These are phyloP conservation scores for Plectosphaerella plurivora DNA, from an alignment of 2,329 filamentous ascomycete genomes.

Conservation along the genomic window DNA sequence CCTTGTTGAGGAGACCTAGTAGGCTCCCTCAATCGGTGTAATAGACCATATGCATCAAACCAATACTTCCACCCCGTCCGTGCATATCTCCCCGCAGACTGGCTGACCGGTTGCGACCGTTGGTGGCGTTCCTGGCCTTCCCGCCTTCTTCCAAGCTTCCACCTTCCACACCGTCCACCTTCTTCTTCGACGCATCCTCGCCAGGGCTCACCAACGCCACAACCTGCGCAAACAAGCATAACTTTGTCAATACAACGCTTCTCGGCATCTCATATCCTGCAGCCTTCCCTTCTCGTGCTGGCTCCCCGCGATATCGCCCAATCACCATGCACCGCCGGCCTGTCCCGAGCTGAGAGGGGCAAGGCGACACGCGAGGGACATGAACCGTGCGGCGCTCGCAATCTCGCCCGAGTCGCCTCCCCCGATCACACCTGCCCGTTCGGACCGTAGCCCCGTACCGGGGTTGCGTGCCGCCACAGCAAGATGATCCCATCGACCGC, in stretches of 20 bases:
- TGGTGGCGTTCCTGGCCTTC: not conserved
- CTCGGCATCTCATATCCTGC: not conserved
- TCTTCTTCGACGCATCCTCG: no score
- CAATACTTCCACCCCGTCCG: no score
- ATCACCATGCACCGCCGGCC: not conserved
- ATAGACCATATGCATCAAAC: no score
- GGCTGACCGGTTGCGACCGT: no score
- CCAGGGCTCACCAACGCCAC: no score
- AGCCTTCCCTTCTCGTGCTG: not conserved
- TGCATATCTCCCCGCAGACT: no score
- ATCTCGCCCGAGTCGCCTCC: not conserved
- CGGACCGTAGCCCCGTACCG: not conserved
- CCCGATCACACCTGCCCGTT: not conserved
- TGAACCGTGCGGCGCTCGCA: not conserved
- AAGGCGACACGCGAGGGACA: not conserved
- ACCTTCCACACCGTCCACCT: not conserved
- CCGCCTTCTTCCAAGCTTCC: not conserved
- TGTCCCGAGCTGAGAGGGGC: not conserved
- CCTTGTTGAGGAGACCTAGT: no score
- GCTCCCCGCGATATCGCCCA: not conserved
- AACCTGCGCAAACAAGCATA: no score
- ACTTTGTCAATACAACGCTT: no score
- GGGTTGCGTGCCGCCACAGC: not conserved
- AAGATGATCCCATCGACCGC: not conserved
- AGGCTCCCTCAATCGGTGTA: no score